A percentile compares a stretch with the other conserved stretches of the same genome.
Evolutionary conservation across 768 basidiomycete genomes (phyloP).

Genomic region (Cantharellus anzutake): DNA sequence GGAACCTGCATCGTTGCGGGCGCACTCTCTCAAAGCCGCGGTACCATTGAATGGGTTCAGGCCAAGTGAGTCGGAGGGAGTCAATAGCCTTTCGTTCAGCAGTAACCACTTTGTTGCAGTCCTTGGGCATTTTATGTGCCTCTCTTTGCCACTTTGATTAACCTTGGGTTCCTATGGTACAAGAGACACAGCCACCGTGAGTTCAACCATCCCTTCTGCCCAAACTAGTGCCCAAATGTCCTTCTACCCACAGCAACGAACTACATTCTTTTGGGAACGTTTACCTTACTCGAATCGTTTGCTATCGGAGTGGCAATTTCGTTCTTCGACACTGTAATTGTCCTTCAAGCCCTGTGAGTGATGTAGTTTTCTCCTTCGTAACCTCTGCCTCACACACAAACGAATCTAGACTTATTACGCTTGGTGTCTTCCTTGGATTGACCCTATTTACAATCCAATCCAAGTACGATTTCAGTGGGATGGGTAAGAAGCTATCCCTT

Average conservation of each 20-base stretch:
- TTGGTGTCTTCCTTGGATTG: constrained; percentile 83
- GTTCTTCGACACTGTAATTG: constrained; percentile 49
- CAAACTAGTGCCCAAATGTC: neutral
- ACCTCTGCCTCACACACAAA: constrained; percentile 4
- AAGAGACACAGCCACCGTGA: constrained; percentile 69
- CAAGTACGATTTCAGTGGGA: constrained; percentile 91
- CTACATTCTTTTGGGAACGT: constrained; percentile 62
- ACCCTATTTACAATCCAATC: constrained; percentile 91
- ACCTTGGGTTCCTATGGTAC: constrained; percentile 71
- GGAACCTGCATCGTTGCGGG: constrained; percentile 68
- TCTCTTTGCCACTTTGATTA: constrained; percentile 58
- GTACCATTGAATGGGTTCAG: constrained; percentile 46
- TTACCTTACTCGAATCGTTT: constrained; percentile 82
- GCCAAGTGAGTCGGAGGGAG: constrained; percentile 31
- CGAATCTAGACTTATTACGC: constrained; percentile 48
- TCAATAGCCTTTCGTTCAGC: constrained; percentile 2
- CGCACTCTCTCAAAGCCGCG: constrained; percentile 40
- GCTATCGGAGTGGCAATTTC: constrained; percentile 74
- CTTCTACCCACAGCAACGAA: constrained; percentile 34
- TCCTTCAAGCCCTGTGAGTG: constrained; percentile 71
- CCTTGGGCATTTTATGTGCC: constrained; percentile 64
- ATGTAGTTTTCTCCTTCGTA: constrained; percentile 3
- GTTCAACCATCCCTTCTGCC: neutral
- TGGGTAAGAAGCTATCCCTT: constrained; percentile 25
- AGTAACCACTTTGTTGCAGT: constrained; percentile 5